phyloP scores from a whole-genome alignment of 2,329 filamentous ascomycete genomes.

The Chrysosporium queenslandicum region DNA sequence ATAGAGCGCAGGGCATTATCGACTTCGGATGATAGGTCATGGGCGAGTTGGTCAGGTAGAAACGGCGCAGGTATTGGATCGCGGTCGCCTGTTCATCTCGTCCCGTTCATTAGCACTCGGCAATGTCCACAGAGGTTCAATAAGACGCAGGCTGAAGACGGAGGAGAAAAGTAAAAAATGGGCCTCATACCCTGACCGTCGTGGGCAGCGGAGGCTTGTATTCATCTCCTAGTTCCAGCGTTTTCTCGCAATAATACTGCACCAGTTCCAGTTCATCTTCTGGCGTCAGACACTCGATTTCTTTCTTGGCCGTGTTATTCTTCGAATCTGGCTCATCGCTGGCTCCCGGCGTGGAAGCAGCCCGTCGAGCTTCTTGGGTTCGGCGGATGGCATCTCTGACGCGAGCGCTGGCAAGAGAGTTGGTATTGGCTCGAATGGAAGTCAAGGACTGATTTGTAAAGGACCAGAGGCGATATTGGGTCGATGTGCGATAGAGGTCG shows the following conservation, averaged over 20 bases:
- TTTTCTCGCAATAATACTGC: conserved; percentile 61
- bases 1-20: conserved; percentile 80
- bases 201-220: conserved; percentile 49
- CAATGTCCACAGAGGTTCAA: conserved; percentile 30
- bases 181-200: conserved; percentile 45
- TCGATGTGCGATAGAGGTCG: conserved; percentile 77
- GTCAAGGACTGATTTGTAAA: conserved; percentile 66
- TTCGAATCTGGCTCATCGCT: conserved; percentile 7
- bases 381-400: conserved; percentile 49
- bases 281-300: conserved; percentile 69
- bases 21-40: conserved; percentile 93
- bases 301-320: conserved; percentile 24
- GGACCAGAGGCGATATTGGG: conserved; percentile 87
- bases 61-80: conserved; percentile 80
- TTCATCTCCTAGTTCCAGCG: conserved; percentile 49
- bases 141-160: not conserved
- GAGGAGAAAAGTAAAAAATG: not conserved
- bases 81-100: conserved; percentile 58
- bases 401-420: conserved; percentile 63
- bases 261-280: conserved; percentile 76
- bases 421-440: conserved; percentile 66
- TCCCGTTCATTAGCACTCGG: conserved; percentile 27
- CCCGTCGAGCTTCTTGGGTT: conserved; percentile 27
- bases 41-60: conserved; percentile 89
- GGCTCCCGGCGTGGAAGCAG: conserved; percentile 1